Evolutionary conservation across 305 asterid species (phyloP).

Genomic region (Coffea humblotiana): DNA sequence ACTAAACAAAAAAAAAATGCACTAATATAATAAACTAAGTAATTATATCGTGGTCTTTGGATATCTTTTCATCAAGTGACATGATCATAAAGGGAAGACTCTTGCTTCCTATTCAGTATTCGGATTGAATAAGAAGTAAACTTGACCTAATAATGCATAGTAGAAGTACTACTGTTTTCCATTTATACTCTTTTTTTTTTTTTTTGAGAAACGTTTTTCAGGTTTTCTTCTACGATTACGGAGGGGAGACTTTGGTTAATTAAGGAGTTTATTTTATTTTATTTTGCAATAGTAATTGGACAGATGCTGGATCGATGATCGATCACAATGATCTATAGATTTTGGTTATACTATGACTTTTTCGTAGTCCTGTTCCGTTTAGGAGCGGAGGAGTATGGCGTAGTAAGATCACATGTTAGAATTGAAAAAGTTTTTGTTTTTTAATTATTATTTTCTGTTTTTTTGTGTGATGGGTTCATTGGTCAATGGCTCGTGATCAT

Average conservation of each 20-base stretch:
- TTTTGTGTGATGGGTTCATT: too few relatives aligned
- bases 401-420: too few relatives aligned
- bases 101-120: not conserved
- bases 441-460: too few relatives aligned
- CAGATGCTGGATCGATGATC: not conserved
- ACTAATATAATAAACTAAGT: not conserved
- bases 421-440: too few relatives aligned
- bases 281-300: not conserved
- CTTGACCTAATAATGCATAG: conserved; percentile 1
- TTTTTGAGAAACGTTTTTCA: not conserved
- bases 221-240: not conserved
- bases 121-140: not conserved
- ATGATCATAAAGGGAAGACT: not conserved
- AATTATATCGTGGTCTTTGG: not conserved
- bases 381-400: not conserved
- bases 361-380: not conserved
- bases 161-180: not conserved
- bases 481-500: too few relatives aligned
- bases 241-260: too few relatives aligned
- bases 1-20: not conserved
- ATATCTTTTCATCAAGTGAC: not conserved
- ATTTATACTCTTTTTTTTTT: too few relatives aligned
- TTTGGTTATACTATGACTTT: not conserved
- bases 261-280: not conserved
- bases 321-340: not conserved